phyloP scores from a whole-genome alignment of 768 basidiomycete species.

The Gyrodon lividus region DNA sequence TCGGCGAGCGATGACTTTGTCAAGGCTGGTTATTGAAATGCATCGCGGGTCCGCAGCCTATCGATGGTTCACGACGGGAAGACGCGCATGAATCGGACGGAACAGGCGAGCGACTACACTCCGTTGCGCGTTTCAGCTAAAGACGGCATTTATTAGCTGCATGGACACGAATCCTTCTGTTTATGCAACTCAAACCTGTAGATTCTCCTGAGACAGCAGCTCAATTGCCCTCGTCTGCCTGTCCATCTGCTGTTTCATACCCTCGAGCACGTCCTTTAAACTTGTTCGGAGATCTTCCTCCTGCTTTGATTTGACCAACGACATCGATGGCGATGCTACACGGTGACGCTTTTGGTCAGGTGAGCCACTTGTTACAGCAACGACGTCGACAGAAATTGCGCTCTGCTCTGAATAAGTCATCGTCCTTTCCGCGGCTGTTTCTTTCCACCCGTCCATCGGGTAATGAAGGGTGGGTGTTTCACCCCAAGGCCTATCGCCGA shows the following conservation, averaged over 20 bases:
- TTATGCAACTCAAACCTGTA: constrained; percentile 34
- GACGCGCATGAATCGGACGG: constrained; percentile 12
- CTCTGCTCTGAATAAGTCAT: constrained; percentile 13
- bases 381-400: constrained; percentile 7
- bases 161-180: not conserved
- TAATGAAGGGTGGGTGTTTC: constrained; percentile 6
- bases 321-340: constrained; percentile 9
- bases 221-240: constrained; percentile 46
- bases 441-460: constrained; percentile 12
- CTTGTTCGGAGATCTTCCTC: constrained; percentile 23
- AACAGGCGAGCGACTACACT: constrained; percentile 13
- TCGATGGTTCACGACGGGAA: constrained; percentile 16
- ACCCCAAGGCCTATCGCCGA: constrained; percentile 4
- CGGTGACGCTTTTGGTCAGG: constrained; percentile 14
- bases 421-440: constrained; percentile 12
- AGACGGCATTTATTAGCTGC: not conserved
- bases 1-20: not conserved
- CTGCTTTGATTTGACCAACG: constrained; percentile 12
- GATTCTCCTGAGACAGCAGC: constrained; percentile 45
- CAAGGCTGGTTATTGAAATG: not conserved
- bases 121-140: constrained; percentile 18
- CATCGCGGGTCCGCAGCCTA: not conserved
- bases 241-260: constrained; percentile 50
- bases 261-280: constrained; percentile 37
- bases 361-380: constrained; percentile 3